A percentile compares a stretch with the other conserved stretches of the same genome.
Conservation (phyloP, 2,329 filamentous ascomycete genomes). For the Penicillium sp. region DNA sequence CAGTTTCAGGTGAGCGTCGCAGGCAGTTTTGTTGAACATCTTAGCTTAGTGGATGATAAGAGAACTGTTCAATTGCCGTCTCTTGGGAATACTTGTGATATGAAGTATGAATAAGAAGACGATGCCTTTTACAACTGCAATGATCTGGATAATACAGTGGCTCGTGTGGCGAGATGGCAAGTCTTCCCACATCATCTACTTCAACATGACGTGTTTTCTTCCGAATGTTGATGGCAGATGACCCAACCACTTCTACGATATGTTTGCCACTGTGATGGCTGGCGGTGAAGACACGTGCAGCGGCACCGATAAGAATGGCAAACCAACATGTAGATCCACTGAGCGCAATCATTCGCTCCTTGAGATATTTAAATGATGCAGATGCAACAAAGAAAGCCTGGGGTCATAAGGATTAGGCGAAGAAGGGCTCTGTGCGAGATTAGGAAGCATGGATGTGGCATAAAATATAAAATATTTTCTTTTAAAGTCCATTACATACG, state of each 20-base stretch:
- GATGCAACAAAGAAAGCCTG: no score
- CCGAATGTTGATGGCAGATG: neutral
- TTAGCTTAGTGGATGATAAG: neutral
- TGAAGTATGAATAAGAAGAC: neutral
- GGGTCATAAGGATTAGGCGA: no score
- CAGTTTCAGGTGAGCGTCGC: slow-evolving; percentile 12
- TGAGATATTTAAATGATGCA: no score
- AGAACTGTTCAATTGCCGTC: neutral
- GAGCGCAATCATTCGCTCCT: no score
- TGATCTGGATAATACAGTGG: neutral
- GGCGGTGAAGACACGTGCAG: no score
- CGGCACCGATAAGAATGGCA: no score
- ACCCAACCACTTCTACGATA: neutral
- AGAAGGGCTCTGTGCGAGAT: no score
- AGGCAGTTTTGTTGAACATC: slow-evolving; percentile 18
- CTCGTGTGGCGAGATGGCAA: neutral
- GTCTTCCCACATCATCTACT: neutral
- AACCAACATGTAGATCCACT: no score
- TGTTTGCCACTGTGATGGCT: neutral
- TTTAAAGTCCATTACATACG: no score
- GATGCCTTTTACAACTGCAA: neutral
- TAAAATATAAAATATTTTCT: no score
- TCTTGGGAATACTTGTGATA: neutral
- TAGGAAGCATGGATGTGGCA: no score
- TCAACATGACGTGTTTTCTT: neutral